phyloP scores from a whole-genome alignment of 345 rosid species.

The Turnera subulata region DNA sequence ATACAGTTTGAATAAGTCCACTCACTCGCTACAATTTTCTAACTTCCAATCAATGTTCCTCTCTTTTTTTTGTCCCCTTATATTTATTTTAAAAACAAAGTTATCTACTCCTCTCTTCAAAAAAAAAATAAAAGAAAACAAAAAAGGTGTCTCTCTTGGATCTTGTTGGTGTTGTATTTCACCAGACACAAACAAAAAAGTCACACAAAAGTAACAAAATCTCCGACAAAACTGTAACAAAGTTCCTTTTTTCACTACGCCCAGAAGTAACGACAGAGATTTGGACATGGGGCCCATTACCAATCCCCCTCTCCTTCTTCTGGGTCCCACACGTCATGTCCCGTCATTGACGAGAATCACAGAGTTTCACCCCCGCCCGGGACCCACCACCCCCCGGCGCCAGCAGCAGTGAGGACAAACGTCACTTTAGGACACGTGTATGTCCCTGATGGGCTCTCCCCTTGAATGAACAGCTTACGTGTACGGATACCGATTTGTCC shows the following conservation, averaged over 20 bases:
- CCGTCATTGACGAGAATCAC: constrained; percentile 22
- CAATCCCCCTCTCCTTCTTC: too few relatives aligned
- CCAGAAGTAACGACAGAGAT: constrained; percentile 41
- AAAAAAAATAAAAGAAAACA: background rate
- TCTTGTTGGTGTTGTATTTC: too few relatives aligned
- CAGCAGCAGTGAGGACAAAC: background rate
- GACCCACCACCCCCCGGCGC: background rate
- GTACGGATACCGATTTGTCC: constrained; percentile 11
- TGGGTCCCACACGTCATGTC: constrained; percentile 25
- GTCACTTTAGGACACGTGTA: constrained; percentile 6
- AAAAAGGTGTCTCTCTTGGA: background rate
- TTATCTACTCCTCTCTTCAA: background rate
- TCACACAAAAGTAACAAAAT: background rate
- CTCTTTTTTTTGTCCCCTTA: too few relatives aligned
- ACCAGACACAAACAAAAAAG: background rate
- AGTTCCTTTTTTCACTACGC: background rate
- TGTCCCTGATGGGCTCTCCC: background rate
- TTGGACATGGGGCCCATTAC: constrained; percentile 21
- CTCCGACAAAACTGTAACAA: constrained; percentile 4
- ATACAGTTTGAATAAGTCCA: too few relatives aligned
- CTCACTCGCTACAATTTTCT: too few relatives aligned
- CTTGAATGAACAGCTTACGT: background rate
- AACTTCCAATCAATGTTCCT: too few relatives aligned
- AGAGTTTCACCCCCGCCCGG: background rate
- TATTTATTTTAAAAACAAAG: too few relatives aligned